These are phyloP conservation scores for Candida pseudofarinosa DNA, from an alignment of 805 yeast genomes.

Conservation along the genomic window DNA sequence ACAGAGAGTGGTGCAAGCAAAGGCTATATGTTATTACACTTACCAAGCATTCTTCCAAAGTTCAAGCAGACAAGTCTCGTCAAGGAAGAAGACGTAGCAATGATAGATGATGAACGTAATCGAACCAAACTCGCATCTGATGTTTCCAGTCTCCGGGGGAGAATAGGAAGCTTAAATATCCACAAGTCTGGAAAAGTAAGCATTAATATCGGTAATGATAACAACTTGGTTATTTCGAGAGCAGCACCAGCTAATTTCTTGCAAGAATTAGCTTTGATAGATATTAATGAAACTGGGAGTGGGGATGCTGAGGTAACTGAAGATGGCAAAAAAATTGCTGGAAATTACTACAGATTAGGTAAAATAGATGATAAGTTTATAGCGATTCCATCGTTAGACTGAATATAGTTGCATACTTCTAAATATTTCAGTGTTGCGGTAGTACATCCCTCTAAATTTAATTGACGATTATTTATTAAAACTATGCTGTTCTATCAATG, in stretches of 20 bases:
- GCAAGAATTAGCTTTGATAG: slow-evolving; percentile 68
- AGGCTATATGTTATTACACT: slow-evolving; percentile 41
- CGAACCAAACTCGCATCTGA: slow-evolving; percentile 13
- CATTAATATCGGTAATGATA: slow-evolving; percentile 65
- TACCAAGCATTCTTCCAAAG: slow-evolving; percentile 45
- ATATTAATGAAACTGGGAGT: slow-evolving; percentile 23
- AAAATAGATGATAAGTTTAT: slow-evolving; percentile 26
- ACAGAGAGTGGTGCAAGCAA: slow-evolving; percentile 6
- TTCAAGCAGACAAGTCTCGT: slow-evolving; percentile 15
- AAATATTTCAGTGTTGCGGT: neutral
- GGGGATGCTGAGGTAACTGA: slow-evolving; percentile 17
- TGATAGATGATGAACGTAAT: slow-evolving; percentile 1
- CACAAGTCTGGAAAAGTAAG: slow-evolving; percentile 84
- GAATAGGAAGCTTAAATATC: slow-evolving; percentile 66
- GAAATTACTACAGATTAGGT: slow-evolving; percentile 27
- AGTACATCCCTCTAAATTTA: too few species aligned
- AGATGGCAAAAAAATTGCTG: slow-evolving; percentile 18
- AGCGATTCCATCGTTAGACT: slow-evolving; percentile 24
- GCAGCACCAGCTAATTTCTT: slow-evolving; percentile 68
- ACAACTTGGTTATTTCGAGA: slow-evolving; percentile 58
- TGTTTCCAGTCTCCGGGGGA: slow-evolving; percentile 39
- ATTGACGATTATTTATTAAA: neutral
- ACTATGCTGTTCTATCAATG: neutral
- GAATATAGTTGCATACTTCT: neutral
- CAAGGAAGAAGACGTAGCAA: slow-evolving; percentile 2